Evolutionary conservation across 2,329 filamentous ascomycete genomes (phyloP).

Genomic region (Cladosporium sp.): DNA sequence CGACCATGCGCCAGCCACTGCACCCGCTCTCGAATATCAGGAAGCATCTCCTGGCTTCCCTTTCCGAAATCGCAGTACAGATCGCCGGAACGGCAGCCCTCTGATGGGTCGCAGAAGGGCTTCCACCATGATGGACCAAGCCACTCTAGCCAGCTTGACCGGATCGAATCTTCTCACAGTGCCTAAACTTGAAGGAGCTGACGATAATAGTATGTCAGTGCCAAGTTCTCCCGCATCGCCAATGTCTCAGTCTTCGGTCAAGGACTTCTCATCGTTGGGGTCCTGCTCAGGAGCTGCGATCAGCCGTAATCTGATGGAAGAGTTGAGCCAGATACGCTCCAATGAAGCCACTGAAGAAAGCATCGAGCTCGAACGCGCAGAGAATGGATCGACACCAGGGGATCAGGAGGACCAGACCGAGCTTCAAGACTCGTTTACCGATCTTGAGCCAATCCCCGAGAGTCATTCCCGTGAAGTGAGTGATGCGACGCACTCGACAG

Average conservation of each 20-base stretch:
- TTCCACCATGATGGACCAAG: slow-evolving; percentile 10
- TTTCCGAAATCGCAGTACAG: neutral
- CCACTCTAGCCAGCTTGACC: neutral
- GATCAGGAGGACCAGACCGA: slow-evolving; percentile 2
- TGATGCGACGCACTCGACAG: neutral
- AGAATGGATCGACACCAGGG: neutral
- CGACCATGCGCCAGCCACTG: slow-evolving; percentile 22
- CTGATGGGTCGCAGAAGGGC: slow-evolving; percentile 6
- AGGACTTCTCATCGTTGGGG: neutral
- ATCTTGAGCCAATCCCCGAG: slow-evolving; percentile 6
- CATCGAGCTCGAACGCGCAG: neutral
- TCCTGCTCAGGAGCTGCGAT: slow-evolving; percentile 1
- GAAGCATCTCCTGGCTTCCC: slow-evolving; percentile 18
- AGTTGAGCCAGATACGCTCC: slow-evolving; percentile 19
- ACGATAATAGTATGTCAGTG: neutral
- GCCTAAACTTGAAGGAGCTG: neutral
- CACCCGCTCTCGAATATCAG: slow-evolving; percentile 24
- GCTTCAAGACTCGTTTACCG: slow-evolving; percentile 1
- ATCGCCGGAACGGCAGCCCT: neutral
- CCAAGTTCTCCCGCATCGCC: neutral
- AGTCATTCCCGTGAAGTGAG: slow-evolving; percentile 10
- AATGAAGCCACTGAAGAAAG: neutral
- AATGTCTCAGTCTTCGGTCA: neutral
- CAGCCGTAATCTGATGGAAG: slow-evolving; percentile 33
- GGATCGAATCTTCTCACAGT: neutral